Conservation (phyloP, 495 filamentous ascomycete species). For the Poronia punctata region DNA sequence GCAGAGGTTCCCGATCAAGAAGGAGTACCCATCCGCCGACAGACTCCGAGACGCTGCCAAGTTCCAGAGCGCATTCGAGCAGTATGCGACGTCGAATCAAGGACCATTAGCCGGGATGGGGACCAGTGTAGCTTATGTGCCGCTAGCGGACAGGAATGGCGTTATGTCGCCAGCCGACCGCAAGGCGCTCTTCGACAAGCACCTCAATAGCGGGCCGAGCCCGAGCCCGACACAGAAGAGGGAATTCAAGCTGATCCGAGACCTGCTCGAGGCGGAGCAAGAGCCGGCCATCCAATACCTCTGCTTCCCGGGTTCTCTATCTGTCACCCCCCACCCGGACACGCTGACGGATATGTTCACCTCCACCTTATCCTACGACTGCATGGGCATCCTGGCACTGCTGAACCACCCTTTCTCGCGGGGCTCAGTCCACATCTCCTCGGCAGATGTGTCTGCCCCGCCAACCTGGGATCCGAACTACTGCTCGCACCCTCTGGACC, state of each 20-base stretch:
- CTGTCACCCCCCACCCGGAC: constrained; percentile 24
- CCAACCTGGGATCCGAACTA: constrained; percentile 50
- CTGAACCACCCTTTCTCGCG: constrained; percentile 49
- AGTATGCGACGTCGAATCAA: constrained; percentile 26
- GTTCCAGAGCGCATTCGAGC: constrained; percentile 27
- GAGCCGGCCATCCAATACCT: constrained; percentile 33
- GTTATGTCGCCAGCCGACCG: constrained; percentile 19
- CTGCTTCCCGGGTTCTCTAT: constrained; percentile 30
- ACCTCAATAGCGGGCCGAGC: constrained; percentile 10
- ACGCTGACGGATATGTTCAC: constrained; percentile 30
- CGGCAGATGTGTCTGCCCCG: constrained; percentile 24
- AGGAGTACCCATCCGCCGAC: constrained; percentile 35
- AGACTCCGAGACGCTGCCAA: constrained; percentile 34
- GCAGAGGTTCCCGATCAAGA: constrained; percentile 35
- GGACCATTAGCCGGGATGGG: constrained; percentile 35
- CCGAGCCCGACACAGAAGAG: constrained; percentile 11
- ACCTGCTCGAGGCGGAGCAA: constrained; percentile 21
- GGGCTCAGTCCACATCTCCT: constrained; percentile 49
- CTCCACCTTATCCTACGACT: constrained; percentile 28
- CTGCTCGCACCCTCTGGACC: constrained; percentile 45
- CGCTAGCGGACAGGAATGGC: constrained; percentile 32
- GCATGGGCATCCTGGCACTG: constrained; percentile 34
- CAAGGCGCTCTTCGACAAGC: constrained; percentile 20
- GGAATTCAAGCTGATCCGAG: constrained; percentile 21
- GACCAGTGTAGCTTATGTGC: constrained; percentile 37